phyloP scores from a whole-genome alignment of 2,329 filamentous ascomycete species.

The Daldinia eschscholtzii region DNA sequence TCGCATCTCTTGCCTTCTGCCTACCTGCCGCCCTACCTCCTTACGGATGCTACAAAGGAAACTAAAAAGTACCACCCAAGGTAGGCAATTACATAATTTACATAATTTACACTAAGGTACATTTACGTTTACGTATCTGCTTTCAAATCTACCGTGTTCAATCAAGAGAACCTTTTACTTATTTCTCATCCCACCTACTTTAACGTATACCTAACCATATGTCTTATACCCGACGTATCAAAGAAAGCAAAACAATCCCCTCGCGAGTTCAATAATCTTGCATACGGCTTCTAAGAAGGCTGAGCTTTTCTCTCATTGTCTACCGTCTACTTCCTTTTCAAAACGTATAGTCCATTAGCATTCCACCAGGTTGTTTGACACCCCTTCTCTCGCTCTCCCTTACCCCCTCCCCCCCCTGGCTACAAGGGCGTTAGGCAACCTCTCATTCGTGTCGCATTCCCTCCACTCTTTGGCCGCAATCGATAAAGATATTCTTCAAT shows the following conservation, averaged over 20 bases:
- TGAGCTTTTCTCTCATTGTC: background rate
- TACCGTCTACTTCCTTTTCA: background rate
- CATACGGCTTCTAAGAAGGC: background rate
- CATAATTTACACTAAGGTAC: background rate
- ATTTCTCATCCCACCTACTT: background rate
- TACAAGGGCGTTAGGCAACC: constrained; percentile 27
- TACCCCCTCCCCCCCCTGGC: constrained; percentile 53
- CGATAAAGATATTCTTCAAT: constrained; percentile 7
- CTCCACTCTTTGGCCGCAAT: constrained; percentile 13
- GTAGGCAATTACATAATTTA: constrained; percentile 7
- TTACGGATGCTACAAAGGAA: too few relatives aligned
- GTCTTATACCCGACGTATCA: background rate
- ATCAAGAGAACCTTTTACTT: background rate
- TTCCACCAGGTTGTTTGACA: background rate
- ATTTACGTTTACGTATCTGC: background rate
- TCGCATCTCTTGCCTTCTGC: background rate
- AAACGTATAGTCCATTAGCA: background rate
- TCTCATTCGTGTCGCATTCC: constrained; percentile 26
- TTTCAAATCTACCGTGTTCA: constrained; percentile 6
- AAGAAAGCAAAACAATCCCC: background rate
- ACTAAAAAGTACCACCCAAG: background rate
- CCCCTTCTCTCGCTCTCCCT: too few relatives aligned
- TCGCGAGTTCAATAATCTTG: background rate
- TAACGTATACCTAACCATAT: background rate
- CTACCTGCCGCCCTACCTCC: background rate